phyloP scores from a whole-genome alignment of 1,139 yeast species.

The Yamadazyma sp. region DNA sequence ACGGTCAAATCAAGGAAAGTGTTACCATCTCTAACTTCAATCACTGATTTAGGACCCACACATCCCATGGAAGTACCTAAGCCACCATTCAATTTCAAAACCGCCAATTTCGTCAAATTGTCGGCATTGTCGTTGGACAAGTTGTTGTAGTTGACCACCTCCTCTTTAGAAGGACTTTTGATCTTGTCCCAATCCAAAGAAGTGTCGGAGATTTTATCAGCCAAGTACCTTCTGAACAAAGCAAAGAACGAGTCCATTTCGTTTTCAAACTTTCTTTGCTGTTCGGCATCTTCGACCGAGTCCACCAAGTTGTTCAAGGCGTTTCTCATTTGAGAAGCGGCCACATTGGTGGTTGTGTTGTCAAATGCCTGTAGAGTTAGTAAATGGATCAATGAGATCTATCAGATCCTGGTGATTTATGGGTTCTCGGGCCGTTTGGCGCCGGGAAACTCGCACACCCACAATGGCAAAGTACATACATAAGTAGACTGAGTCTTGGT shows the following conservation, averaged over 20 bases:
- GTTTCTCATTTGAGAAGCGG: slow-evolving; percentile 97
- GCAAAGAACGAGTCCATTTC: slow-evolving; percentile 96
- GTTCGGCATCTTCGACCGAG: slow-evolving; percentile 60
- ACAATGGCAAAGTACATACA: slow-evolving; percentile 34
- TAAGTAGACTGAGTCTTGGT: slow-evolving; percentile 71
- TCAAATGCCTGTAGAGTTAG: slow-evolving; percentile 71
- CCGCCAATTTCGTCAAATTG: slow-evolving; percentile 84
- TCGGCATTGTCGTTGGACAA: slow-evolving; percentile 39
- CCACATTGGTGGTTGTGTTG: slow-evolving; percentile 91
- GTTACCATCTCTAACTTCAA: slow-evolving; percentile 98
- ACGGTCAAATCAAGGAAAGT: slow-evolving; percentile 93
- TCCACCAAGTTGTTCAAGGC: slow-evolving; percentile 89
- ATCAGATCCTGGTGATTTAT: too few relatives aligned
- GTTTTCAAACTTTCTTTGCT: slow-evolving; percentile 68
- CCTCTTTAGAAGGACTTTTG: slow-evolving; percentile 82
- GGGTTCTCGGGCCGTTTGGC: too few relatives aligned
- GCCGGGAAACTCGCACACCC: not conserved
- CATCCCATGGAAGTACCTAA: slow-evolving; percentile 99
- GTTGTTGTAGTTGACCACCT: slow-evolving; percentile 75
- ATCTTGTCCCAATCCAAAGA: slow-evolving; percentile 94
- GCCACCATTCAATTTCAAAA: slow-evolving; percentile 95
- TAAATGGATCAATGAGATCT: slow-evolving; percentile 5
- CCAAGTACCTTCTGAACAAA: slow-evolving; percentile 85
- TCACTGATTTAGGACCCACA: slow-evolving; percentile 97
- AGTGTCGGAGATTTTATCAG: slow-evolving; percentile 84